Base-by-base conservation (phyloP, 2,329 filamentous ascomycete species). In the Colletotrichum tanaceti region DNA sequence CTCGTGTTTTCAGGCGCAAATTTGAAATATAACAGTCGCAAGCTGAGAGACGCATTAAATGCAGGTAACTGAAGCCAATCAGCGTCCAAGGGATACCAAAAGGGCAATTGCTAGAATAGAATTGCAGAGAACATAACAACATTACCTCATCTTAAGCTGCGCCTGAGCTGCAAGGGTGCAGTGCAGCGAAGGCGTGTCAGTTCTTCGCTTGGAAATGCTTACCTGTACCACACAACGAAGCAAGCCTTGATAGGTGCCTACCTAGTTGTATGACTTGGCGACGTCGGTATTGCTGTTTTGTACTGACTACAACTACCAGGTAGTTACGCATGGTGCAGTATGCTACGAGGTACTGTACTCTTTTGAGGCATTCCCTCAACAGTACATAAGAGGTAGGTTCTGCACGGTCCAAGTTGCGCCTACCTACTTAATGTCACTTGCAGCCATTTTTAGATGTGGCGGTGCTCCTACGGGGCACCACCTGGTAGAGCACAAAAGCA, bases 371-470 rank as follows among this genome's bases (percentile, higher is more conserved):
- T 32, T 32, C 28, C 28, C 28, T 32, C 7, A 9, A 32, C 28
- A 32, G 28, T n/a, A n/a, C n/a, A n/a, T n/a, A n/a, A 32, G 7
- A 7, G 5, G 28, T 32, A 7, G 9, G 28, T 22, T 22, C n/a
- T 46, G 44, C 44, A 13, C 44, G 44, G 18, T 16, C 9, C 3
- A n/a, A 20, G n/a, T 9, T 20, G 4, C 18, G 44, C 13, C 9
- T 20, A 46, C 18, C 18, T n/a, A 9, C 18, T 32, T 32, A 32
- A 35, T 52, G 28, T 5, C 14, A n/a, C 9, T 11, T 50, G 55
- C 39, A 46, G 38, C 47, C 63, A 66, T 55, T 55, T 57, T 52
- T 44, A 63, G 43, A 50, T 57, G 58, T 55, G 64, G 64, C 64
- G 32, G 63, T 65, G 63, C 58, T 2, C 32, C 10, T 35, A 10